Evolutionary conservation across 768 basidiomycete species (phyloP).

Genomic region (Cystobasidium ongulense): DNA sequence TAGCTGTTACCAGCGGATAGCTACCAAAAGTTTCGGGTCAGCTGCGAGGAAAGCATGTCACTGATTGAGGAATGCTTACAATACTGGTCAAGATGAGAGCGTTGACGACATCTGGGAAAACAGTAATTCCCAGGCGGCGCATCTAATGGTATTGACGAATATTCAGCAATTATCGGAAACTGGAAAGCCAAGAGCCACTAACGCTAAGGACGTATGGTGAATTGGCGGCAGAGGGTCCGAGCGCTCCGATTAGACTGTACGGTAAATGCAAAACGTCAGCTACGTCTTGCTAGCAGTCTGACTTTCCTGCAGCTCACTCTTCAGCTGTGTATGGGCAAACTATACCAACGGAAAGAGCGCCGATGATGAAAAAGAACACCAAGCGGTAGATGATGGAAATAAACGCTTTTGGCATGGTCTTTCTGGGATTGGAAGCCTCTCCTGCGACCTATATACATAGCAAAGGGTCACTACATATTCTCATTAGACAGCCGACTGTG

Average conservation of each 20-base stretch:
- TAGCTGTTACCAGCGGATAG: slow-evolving; percentile 43
- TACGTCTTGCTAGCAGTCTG: neutral
- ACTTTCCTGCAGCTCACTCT: slow-evolving; percentile 43
- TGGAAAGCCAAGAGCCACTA: neutral
- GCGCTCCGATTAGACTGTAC: neutral
- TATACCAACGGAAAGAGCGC: slow-evolving; percentile 69
- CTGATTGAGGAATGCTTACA: slow-evolving; percentile 29
- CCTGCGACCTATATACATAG: slow-evolving; percentile 22
- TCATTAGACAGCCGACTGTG: neutral
- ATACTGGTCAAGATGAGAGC: slow-evolving; percentile 28
- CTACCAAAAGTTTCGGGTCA: neutral
- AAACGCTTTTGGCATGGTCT: slow-evolving; percentile 31
- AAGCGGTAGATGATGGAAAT: slow-evolving; percentile 32
- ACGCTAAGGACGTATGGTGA: slow-evolving; percentile 72
- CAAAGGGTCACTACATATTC: no score
- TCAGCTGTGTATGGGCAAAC: slow-evolving; percentile 65
- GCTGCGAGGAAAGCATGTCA: slow-evolving; percentile 35
- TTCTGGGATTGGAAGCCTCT: slow-evolving; percentile 30
- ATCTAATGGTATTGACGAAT: no score
- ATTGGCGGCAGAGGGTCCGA: slow-evolving; percentile 12
- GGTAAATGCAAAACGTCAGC: neutral
- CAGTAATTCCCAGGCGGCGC: slow-evolving; percentile 30
- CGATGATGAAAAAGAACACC: slow-evolving; percentile 49
- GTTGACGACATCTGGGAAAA: slow-evolving; percentile 36
- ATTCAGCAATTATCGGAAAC: neutral